Base-by-base conservation (phyloP, 768 basidiomycete species). In the Tephrocybe sp. region DNA sequence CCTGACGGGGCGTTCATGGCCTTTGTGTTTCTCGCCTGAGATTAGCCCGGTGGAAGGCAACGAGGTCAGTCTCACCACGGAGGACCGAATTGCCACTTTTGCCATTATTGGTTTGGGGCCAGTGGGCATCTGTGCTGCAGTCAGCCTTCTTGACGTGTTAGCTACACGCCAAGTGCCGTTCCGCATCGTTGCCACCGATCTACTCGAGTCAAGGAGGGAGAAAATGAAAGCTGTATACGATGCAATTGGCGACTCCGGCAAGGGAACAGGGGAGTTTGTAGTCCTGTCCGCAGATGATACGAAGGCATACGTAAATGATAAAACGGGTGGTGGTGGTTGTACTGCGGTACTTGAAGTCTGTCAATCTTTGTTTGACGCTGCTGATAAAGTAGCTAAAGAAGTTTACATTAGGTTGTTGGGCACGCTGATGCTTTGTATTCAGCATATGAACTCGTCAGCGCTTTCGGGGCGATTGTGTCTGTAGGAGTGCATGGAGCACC, bases 101-200 rank as follows among this genome's bases (percentile, higher is more conserved):
- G 89, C 83, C 0, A 69, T 91, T 30, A 67, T 91, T 16, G 89
- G 89, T 3, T 72, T 92, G 45, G 89, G 89, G 6, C 89, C 89
- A 14, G 89, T 92, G 9, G 89, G 89, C 17, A 68, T 90, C 52
- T 91, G 88, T 55, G 75, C 86, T 1, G 68, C 74, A 11, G 73
- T 89, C 49, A 79, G 79, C 49, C 70, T 89, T 39, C 72, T 91
- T 20, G 85, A 89, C 57, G 72, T 74, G 53, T 71, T 87, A 2
- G 70, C 75, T 3, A 67, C 72, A 10, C 67, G 73, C 17, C 61
- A 71, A 16, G 35, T 78, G 9, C 68, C 73, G 14, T 85, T 75
- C 69, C 75, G 72, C 36, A 73, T 92, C 40, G 68, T 89, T 8
- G 83, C 81, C 3, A 72, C 89, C 43, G 89, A 91, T 61, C 78